Percentiles rank a stretch among this genome's conserved stretches.
phyloP scores from a whole-genome alignment of 176 grass and related monocot species.

The Pharus latifolius region DNA sequence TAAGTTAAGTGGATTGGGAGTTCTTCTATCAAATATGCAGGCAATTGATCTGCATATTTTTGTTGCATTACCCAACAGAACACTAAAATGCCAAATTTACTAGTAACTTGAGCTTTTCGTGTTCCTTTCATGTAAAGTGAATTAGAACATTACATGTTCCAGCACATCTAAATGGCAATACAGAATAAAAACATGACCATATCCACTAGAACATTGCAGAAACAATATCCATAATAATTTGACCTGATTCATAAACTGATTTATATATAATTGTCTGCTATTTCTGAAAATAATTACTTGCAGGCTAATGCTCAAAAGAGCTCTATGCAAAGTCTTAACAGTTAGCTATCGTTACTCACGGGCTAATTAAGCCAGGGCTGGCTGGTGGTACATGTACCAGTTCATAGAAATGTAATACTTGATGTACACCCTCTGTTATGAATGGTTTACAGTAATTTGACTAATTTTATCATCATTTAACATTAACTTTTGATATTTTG shows the following conservation, averaged over 20 bases:
- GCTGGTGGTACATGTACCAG: not conserved
- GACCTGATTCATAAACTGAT: no score
- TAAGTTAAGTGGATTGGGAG: no score
- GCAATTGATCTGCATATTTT: no score
- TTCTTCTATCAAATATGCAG: no score
- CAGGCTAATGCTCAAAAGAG: not conserved
- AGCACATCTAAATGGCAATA: not conserved
- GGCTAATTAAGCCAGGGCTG: not conserved
- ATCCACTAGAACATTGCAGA: not conserved
- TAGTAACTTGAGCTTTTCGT: not conserved
- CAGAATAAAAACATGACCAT: not conserved
- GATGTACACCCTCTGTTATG: no score
- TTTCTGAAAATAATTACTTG: not conserved
- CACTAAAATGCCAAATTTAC: not conserved
- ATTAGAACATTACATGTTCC: not conserved
- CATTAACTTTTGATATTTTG: not conserved
- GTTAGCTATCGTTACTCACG: not conserved
- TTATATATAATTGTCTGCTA: not conserved
- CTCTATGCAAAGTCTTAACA: not conserved
- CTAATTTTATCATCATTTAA: not conserved
- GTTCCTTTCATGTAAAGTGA: no score
- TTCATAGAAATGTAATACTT: no score
- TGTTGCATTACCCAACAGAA: no score
- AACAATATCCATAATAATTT: no score
- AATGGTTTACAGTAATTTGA: no score